phyloP scores from a whole-genome alignment of 768 basidiomycete species.

The Lactarius sp. region DNA sequence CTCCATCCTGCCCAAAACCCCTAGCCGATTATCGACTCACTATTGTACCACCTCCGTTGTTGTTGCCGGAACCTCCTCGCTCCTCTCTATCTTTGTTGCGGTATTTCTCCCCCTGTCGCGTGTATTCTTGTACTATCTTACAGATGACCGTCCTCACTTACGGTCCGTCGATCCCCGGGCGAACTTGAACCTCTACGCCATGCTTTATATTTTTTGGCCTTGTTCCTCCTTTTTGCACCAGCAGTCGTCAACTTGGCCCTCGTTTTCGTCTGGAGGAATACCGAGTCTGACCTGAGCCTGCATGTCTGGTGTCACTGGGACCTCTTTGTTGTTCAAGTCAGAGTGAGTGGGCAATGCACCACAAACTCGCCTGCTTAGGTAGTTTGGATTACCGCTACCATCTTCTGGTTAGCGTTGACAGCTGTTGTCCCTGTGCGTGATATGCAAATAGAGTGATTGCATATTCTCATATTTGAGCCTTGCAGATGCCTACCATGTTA shows the following conservation, averaged over 20 bases:
- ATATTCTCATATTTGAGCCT: neutral
- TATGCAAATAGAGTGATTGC: neutral
- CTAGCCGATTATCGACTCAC: too few species aligned
- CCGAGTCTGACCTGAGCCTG: slow-evolving; percentile 36
- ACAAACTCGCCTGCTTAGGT: slow-evolving; percentile 40
- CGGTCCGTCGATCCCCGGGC: slow-evolving; percentile 31
- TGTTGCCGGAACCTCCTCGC: slow-evolving; percentile 30
- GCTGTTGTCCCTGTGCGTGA: slow-evolving; percentile 47
- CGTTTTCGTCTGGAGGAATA: slow-evolving; percentile 48
- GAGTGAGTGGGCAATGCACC: slow-evolving; percentile 31
- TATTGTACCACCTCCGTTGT: too few species aligned
- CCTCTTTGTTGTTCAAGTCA: slow-evolving; percentile 63
- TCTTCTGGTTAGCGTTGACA: slow-evolving; percentile 52
- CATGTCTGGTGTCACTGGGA: slow-evolving; percentile 54
- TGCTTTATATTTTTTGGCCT: slow-evolving; percentile 38
- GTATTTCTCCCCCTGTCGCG: slow-evolving; percentile 29
- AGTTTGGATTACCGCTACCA: slow-evolving; percentile 50
- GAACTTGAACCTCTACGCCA: slow-evolving; percentile 36
- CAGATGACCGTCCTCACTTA: slow-evolving; percentile 32
- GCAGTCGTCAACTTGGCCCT: slow-evolving; percentile 53
- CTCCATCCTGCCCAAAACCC: too few species aligned
- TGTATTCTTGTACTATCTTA: slow-evolving; percentile 35
- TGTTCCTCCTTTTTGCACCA: slow-evolving; percentile 45
- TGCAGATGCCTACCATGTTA: slow-evolving; percentile 10
- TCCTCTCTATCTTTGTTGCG: slow-evolving; percentile 33